These are phyloP conservation scores for Athelia psychrophila DNA, from an alignment of 1,284 basidiomycete genomes.

Conservation along the genomic window DNA sequence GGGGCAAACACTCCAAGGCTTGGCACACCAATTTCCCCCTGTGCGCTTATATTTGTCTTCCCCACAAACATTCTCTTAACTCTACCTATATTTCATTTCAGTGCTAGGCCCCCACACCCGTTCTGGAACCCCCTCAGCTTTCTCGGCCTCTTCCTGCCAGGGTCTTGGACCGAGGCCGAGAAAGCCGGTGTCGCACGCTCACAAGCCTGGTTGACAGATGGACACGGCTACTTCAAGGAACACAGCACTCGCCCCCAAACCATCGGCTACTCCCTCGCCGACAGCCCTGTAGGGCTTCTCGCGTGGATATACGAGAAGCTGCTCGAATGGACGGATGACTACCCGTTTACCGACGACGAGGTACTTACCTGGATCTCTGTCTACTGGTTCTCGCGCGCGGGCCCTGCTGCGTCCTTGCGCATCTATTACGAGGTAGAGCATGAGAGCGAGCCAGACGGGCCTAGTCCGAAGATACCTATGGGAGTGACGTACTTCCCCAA, in stretches of 20 bases:
- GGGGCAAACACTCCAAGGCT: conserved; percentile 37
- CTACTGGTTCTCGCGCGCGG: conserved; percentile 55
- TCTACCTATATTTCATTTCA: conserved; percentile 11
- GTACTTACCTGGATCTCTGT: conserved; percentile 57
- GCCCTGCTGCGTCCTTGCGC: conserved; percentile 50
- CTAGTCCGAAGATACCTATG: conserved; percentile 34
- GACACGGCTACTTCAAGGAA: conserved; percentile 37
- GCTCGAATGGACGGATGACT: conserved; percentile 46
- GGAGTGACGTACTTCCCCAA: conserved; percentile 50
- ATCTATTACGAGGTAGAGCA: conserved; percentile 47
- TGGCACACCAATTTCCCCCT: conserved; percentile 43
- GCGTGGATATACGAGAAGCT: conserved; percentile 65
- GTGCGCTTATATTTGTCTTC: conserved; percentile 17
- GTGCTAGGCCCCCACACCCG: conserved; percentile 20
- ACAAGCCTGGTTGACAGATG: conserved; percentile 25
- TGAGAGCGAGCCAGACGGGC: conserved; percentile 8
- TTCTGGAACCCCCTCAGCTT: conserved; percentile 24
- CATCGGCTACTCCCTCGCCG: conserved; percentile 50
- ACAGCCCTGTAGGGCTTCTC: conserved; percentile 56
- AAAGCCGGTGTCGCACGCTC: conserved; percentile 32
- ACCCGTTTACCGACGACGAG: conserved; percentile 51
- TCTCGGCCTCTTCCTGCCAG: conserved; percentile 23
- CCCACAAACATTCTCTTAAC: neutral
- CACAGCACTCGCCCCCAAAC: conserved; percentile 57
- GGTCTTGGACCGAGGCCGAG: conserved; percentile 32